Evolutionary conservation across 2,329 filamentous ascomycete species (phyloP).

Genomic region (Cladosporium austrohemisphaericum): DNA sequence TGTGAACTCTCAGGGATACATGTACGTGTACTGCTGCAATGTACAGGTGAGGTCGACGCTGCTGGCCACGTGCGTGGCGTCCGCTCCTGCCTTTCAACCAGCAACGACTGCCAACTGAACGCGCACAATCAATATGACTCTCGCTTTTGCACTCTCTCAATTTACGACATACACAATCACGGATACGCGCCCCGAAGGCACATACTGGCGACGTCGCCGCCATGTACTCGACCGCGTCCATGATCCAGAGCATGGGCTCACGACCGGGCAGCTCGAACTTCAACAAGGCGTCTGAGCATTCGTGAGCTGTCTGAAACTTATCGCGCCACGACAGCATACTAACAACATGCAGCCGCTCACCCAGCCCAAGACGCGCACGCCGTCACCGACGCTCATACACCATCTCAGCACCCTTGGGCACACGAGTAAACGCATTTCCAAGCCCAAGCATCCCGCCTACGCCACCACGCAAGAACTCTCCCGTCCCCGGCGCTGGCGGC

Average conservation of each 20-base stretch:
- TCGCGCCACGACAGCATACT: not conserved
- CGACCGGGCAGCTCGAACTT: not conserved
- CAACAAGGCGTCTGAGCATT: not conserved
- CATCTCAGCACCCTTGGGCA: constrained; percentile 12
- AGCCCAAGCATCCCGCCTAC: constrained; percentile 9
- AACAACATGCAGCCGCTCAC: not conserved
- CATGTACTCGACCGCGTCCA: constrained; percentile 7
- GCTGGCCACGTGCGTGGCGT: no score
- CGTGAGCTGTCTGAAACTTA: not conserved
- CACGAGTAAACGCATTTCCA: constrained; percentile 12
- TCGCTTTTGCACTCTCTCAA: no score
- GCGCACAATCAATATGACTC: no score
- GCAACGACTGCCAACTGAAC: no score
- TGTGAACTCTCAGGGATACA: no score
- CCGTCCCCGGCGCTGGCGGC: not conserved
- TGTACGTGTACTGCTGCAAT: no score
- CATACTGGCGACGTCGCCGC: not conserved
- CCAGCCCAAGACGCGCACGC: constrained; percentile 1
- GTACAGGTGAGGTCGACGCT: no score
- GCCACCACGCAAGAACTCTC: constrained; percentile 1
- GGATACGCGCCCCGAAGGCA: no score
- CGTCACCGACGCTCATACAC: constrained; percentile 15
- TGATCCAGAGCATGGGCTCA: not conserved
- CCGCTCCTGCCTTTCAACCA: no score
- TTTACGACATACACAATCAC: no score